Evolutionary conservation across 441 rosid species (phyloP), one percentile per base, ranked within the genome.

Genomic region (Pelargonium australe): DNA sequence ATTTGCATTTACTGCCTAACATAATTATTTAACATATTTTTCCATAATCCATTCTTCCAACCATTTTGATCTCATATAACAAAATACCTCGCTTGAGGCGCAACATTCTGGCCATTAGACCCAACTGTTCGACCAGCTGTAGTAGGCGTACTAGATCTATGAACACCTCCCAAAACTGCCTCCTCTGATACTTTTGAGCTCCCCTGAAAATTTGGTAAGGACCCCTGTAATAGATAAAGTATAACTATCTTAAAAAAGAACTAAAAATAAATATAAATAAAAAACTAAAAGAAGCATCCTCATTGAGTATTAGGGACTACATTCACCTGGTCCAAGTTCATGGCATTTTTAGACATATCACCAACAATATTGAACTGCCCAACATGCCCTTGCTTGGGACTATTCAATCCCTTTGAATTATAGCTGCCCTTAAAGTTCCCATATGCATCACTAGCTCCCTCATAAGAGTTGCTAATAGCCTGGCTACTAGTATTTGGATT

Each of bases 321-420:
- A 53, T 61, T 76, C 68, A 84, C 85, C 84, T 84, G 77, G 55
- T 75, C 77, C 64, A 77, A 68, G 72, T 67, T 72, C 28, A 70
- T 57, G 37, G 73, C 34, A 63, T 14, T 72, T 68, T 73, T 60
- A 64, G 84, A 68, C 65, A 67, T 47, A 69, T 70, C 71, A 71
- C 72, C 75, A 60, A 68, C 43, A 68, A 74, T 64, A 66, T 80
- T 78, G 16, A 69, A 72, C 70, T 71, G 82, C 44, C 65, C 76
- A 45, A 57, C 51, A 66, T 73, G 68, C 69, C 80, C 80, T 75
- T 76, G 75, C 25, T 73, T 77, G 8, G 37, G 68, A 34, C 75
- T 62, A 58, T 62, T 25, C 67, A 76, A 66, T 67, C 68, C 72
- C 65, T 71, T 66, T 28, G 74, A 75, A 71, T 72, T 72, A 63